Evolutionary conservation across 2,329 filamentous ascomycete genomes (phyloP), one percentile per base, ranked within the genome.

Genomic region (Akanthomyces lecanii): DNA sequence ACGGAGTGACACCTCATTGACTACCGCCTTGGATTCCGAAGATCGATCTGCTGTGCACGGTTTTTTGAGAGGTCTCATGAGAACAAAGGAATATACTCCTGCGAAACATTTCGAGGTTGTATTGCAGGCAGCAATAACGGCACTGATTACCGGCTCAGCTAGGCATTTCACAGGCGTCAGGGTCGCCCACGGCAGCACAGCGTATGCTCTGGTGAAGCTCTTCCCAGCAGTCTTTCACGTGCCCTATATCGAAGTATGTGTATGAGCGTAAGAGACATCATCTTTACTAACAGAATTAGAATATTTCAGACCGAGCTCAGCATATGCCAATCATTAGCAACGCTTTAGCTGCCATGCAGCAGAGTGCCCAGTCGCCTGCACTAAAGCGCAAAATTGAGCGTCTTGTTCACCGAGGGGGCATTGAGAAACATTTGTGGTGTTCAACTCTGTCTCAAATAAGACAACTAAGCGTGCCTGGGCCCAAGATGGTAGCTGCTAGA

Each of bases 181-280:
- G 51, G 59, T 71, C 1, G 21, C 63, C 6, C 62, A 67, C 2
- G 63, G 62, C n/a, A 67, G 51, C 12, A 48, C 65, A 18, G 48
- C 66, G 4, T 65, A 65, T 14, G 68, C 72, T 8, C 66, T 78
- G 11, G 65, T 65, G 2, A 63, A 62, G 3, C 52, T 78, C 6
- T 69, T 70, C 4, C 76, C 76, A 0, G 73, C 73, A 18, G 73
- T 77, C 18, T 77, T 78, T 33, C 66, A 76, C 56, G 67, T 74
- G 30, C 66, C 69, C 18, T 76, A 76, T 67, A 67, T 77, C 14
- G 71, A 71, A 66, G 76, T 76, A 68, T 42, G 63, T 23, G 21
- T 1, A 40, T 36, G 14, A 30, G 5, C 18, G 16, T 38, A 21
- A 14, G 16, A 1, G 18, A 25, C 12, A 2, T 3, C 16, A 1